Percentiles rank a stretch among this genome's conserved stretches.
Evolutionary conservation across 768 basidiomycete genomes (phyloP).

Genomic region (Crassisporium funariophilum): DNA sequence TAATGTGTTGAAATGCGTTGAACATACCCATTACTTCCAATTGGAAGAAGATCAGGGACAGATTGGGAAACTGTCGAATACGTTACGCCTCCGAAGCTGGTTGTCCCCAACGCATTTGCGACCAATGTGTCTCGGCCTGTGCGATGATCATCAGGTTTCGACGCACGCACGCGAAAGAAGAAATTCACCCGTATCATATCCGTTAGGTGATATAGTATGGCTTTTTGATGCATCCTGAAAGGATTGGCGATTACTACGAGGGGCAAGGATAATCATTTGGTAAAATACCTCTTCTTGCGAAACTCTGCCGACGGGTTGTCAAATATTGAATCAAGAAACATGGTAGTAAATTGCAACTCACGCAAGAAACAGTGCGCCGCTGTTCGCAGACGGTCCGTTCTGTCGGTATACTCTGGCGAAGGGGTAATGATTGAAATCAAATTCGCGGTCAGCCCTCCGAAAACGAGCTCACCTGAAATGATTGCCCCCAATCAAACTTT

Average conservation of each 20-base stretch:
- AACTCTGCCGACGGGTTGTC: slow-evolving; percentile 25
- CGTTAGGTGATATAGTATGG: slow-evolving; percentile 35
- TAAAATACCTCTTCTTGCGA: slow-evolving; percentile 36
- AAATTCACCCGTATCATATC: slow-evolving; percentile 35
- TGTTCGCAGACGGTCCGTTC: slow-evolving; percentile 50
- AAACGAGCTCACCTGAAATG: slow-evolving; percentile 66
- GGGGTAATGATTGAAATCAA: slow-evolving; percentile 4
- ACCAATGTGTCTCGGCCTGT: slow-evolving; percentile 32
- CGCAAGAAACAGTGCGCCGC: slow-evolving; percentile 57
- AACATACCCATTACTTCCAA: slow-evolving; percentile 48
- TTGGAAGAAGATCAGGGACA: slow-evolving; percentile 53
- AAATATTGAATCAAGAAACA: neutral
- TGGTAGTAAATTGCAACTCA: slow-evolving; percentile 16
- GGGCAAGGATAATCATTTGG: neutral
- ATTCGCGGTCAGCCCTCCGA: neutral
- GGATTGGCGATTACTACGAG: neutral
- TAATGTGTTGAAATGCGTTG: neutral
- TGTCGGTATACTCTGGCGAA: slow-evolving; percentile 52
- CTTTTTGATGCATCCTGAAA: slow-evolving; percentile 26
- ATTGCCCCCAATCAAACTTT: slow-evolving; percentile 77
- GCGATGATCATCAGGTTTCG: neutral
- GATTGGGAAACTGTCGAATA: slow-evolving; percentile 50
- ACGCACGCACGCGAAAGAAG: neutral
- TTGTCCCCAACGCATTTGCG: slow-evolving; percentile 31
- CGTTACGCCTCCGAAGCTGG: slow-evolving; percentile 41